Evolutionary conservation across 352 stramenopile genomes (phyloP), one percentile per base, ranked within the genome.

Genomic region (Phytopythium helicoides): DNA sequence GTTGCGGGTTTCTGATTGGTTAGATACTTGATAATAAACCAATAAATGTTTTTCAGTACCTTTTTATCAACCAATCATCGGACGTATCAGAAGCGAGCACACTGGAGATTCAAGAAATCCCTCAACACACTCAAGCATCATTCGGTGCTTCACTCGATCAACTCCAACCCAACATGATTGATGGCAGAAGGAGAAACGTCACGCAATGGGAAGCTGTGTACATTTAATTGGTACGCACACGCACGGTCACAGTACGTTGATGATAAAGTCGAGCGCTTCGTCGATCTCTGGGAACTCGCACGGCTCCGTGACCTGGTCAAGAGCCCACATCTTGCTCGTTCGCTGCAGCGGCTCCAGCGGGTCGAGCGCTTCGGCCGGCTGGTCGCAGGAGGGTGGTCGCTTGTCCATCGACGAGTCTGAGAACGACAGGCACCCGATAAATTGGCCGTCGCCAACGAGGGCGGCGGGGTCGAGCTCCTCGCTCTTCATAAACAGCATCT

Each of bases 191-290:
- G n/a, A n/a, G n/a, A n/a, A 33, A 33, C 28, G 28, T 33, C 28
- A 33, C 9, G 28, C 9, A 33, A 10, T 33, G 28, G 28, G 28
- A 33, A 33, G 28, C 28, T 33, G n/a, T n/a, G n/a, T n/a, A 33
- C 28, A 33, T 33, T 33, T 33, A 33, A 5, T 33, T 9, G 5
- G 28, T 33, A 9, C 28, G 28, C 28, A 9, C 28, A 9, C 28
- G 28, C 28, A 33, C 28, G 28, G 28, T 50, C 45, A 53, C 34
- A 53, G 11, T 18, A 22, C 34, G n/a, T 21, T 33, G 47, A 53
- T 41, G 34, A 53, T 53, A 23, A 33, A 53, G 47, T 53, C 47
- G 47, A 53, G 47, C 33, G 47, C 47, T 28, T 53, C 47, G 21
- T 53, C 47, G 34, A 53, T 34, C 1, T 22, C 47, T 15, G 46